phyloP scores from a whole-genome alignment of 495 filamentous ascomycete genomes.

The Penicillium soppii region DNA sequence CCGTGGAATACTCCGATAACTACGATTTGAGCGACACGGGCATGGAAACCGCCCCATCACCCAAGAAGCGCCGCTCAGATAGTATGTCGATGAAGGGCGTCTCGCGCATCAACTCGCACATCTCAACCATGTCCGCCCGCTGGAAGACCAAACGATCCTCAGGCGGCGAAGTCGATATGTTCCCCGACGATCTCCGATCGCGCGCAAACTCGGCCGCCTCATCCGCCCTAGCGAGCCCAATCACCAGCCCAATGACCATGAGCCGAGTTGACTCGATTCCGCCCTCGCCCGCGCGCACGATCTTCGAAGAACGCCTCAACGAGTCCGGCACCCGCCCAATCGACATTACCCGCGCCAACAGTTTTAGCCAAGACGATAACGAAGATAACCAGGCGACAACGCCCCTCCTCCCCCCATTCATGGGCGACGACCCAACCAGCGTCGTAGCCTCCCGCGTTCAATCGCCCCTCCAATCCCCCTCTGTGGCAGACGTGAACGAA shows the following conservation, averaged over 20 bases:
- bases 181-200: slow-evolving; percentile 39
- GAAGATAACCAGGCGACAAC: slow-evolving; percentile 65
- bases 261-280: slow-evolving; percentile 59
- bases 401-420: slow-evolving; percentile 76
- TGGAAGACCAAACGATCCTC: slow-evolving; percentile 57
- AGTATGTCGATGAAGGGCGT: slow-evolving; percentile 65
- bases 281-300: slow-evolving; percentile 64
- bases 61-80: slow-evolving; percentile 64
- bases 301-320: slow-evolving; percentile 60
- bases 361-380: slow-evolving; percentile 53
- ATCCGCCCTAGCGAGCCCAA: slow-evolving; percentile 64
- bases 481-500: slow-evolving; percentile 52
- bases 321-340: slow-evolving; percentile 48
- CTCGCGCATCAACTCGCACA: slow-evolving; percentile 64
- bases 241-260: slow-evolving; percentile 38
- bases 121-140: slow-evolving; percentile 70
- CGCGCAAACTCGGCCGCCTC: slow-evolving; percentile 61
- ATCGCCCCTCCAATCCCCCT: slow-evolving; percentile 83
- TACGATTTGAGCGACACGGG: slow-evolving; percentile 63
- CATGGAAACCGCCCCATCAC: slow-evolving; percentile 53
- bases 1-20: slow-evolving; percentile 41
- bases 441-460: slow-evolving; percentile 48
- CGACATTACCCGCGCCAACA: slow-evolving; percentile 58
- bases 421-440: slow-evolving; percentile 54
- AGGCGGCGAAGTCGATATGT: slow-evolving; percentile 45